Evolutionary conservation across 352 stramenopile species (phyloP).

Genomic region (Phytophthora pisi): DNA sequence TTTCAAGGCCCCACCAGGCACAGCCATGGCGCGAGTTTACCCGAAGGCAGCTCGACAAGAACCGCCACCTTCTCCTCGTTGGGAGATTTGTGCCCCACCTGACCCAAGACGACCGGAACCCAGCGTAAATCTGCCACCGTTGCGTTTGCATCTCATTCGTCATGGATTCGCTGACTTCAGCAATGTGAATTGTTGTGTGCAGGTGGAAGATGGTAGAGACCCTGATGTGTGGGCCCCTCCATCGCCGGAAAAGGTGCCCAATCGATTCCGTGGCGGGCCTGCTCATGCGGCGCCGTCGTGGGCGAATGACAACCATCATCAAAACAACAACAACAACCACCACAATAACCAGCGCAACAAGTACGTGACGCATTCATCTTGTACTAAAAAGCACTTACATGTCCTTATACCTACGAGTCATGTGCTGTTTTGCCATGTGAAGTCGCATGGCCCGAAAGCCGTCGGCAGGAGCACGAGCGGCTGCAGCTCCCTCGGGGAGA

Average conservation of each 20-base stretch:
- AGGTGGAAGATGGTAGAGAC: slow-evolving; percentile 43
- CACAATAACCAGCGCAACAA: slow-evolving; percentile 37
- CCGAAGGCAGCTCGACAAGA: slow-evolving; percentile 33
- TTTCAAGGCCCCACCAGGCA: slow-evolving; percentile 59
- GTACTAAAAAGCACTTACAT: neutral
- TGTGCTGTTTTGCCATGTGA: neutral
- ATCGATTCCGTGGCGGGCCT: slow-evolving; percentile 30
- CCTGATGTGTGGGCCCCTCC: slow-evolving; percentile 79
- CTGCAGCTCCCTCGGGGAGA: slow-evolving; percentile 42
- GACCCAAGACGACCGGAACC: slow-evolving; percentile 26
- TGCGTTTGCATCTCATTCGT: neutral
- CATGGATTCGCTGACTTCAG: slow-evolving; percentile 3
- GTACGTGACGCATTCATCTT: slow-evolving; percentile 8
- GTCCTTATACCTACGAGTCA: neutral
- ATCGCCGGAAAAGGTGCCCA: slow-evolving; percentile 54
- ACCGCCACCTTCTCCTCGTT: slow-evolving; percentile 38
- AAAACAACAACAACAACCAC: slow-evolving; percentile 30
- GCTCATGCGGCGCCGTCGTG: slow-evolving; percentile 54
- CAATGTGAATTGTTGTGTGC: slow-evolving; percentile 12
- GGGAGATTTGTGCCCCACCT: slow-evolving; percentile 57
- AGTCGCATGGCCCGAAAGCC: slow-evolving; percentile 50
- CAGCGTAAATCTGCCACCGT: slow-evolving; percentile 13
- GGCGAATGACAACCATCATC: slow-evolving; percentile 47
- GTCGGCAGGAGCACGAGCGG: slow-evolving; percentile 29
- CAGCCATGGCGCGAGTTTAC: slow-evolving; percentile 40